A percentile compares a stretch with the other conserved stretches of the same genome.
Evolutionary conservation across 2,329 filamentous ascomycete genomes (phyloP).

Genomic region (Hymenoscyphus infarciens): DNA sequence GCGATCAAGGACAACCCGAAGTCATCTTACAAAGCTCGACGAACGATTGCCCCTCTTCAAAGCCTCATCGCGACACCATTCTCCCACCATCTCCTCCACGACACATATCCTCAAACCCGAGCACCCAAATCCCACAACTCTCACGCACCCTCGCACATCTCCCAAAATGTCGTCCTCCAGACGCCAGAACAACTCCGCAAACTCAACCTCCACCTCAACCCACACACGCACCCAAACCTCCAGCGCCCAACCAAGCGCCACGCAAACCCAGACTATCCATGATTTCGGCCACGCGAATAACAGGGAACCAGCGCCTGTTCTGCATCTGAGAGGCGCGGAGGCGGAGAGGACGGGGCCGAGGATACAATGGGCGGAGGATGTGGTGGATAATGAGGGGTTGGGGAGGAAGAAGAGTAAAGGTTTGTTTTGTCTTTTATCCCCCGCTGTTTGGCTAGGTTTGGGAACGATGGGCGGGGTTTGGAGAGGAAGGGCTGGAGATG

Average conservation of each 20-base stretch:
- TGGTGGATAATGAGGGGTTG: constrained; percentile 92
- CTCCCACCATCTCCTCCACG: constrained; percentile 10
- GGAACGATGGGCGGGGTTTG: neutral
- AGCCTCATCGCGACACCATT: neutral
- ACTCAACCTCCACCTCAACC: neutral
- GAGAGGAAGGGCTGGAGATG: too few relatives aligned
- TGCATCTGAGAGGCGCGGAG: constrained; percentile 32
- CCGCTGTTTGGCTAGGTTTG: too few relatives aligned
- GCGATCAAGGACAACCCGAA: neutral
- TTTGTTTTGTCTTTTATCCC: constrained; percentile 43
- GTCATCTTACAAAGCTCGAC: neutral
- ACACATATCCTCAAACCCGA: neutral
- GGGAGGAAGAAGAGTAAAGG: constrained; percentile 94
- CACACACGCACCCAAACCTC: neutral
- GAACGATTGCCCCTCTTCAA: neutral
- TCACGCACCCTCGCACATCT: neutral
- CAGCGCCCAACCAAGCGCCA: neutral
- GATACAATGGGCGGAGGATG: constrained; percentile 90
- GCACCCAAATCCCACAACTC: neutral
- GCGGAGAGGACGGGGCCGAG: constrained; percentile 42
- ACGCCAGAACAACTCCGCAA: neutral
- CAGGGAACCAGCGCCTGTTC: constrained; percentile 18
- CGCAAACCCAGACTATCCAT: neutral
- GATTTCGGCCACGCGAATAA: neutral
- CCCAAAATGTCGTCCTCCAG: neutral